Evolutionary conservation across 768 basidiomycete species (phyloP).

Genomic region (Suillus discolor): DNA sequence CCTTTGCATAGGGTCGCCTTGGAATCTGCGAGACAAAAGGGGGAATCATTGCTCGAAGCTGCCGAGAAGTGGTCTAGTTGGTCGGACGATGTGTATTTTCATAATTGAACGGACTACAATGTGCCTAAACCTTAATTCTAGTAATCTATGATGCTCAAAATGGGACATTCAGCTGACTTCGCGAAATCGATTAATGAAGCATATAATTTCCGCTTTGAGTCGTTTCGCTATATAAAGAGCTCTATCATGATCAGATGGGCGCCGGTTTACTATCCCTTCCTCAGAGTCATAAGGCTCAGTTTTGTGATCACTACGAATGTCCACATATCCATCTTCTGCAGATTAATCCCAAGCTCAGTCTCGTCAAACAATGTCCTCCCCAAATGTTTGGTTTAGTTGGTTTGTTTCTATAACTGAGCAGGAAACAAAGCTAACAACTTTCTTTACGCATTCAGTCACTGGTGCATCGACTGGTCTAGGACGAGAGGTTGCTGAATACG

Average conservation of each 20-base stretch:
- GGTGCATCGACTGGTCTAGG: slow-evolving; percentile 46
- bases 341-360: not conserved
- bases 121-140: no score
- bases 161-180: no score
- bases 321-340: not conserved
- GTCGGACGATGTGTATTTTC: slow-evolving; percentile 29
- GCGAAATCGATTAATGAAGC: no score
- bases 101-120: no score
- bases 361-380: slow-evolving; percentile 8
- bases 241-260: not conserved
- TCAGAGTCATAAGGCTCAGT: not conserved
- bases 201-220: not conserved
- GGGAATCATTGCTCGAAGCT: slow-evolving; percentile 20
- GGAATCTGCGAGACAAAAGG: slow-evolving; percentile 23
- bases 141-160: no score
- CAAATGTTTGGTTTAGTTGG: slow-evolving; percentile 28
- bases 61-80: slow-evolving; percentile 23
- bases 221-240: not conserved
- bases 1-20: slow-evolving; percentile 29
- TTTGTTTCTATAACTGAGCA: not conserved
- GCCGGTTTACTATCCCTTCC: not conserved
- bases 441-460: slow-evolving; percentile 36
- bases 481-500: slow-evolving; percentile 33
- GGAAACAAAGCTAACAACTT: not conserved
- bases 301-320: not conserved